These are phyloP conservation scores for Eucommia ulmoides DNA, from an alignment of 257 asterid species.

Conservation along the genomic window DNA sequence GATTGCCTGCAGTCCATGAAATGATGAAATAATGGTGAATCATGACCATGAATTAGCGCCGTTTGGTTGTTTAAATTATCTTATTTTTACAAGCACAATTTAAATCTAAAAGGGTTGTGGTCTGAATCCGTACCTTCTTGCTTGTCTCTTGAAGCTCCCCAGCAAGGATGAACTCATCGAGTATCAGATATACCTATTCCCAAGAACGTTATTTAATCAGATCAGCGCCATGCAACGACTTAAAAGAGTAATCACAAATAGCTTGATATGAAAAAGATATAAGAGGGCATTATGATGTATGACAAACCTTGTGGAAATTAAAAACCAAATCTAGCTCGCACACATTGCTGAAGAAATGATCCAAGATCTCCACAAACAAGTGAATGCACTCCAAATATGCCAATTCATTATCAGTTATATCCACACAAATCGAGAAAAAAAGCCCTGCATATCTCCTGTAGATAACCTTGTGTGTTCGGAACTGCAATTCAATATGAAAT, in stretches of 20 bases:
- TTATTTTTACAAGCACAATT: too few species aligned
- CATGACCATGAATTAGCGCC: neutral
- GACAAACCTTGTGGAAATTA: constrained; percentile 90
- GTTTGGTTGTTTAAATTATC: too few species aligned
- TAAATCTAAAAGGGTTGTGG: neutral
- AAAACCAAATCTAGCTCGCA: constrained; percentile 94
- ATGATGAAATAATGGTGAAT: neutral
- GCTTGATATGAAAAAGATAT: constrained; percentile 1
- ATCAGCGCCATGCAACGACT: neutral
- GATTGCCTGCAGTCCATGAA: constrained; percentile 45
- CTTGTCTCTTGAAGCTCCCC: constrained; percentile 99
- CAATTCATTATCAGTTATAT: constrained; percentile 90
- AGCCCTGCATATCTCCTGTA: constrained; percentile 96
- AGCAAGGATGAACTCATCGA: constrained; percentile 96
- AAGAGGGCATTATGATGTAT: neutral
- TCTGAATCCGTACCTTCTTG: constrained; percentile 49
- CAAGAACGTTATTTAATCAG: neutral
- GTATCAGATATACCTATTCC: constrained; percentile 70
- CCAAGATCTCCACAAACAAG: constrained; percentile 95
- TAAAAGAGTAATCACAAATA: neutral
- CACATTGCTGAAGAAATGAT: constrained; percentile 94
- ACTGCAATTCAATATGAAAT: too few species aligned
- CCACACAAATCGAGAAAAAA: constrained; percentile 90
- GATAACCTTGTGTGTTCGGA: constrained; percentile 89
- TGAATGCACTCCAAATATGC: constrained; percentile 84